Percentiles rank a stretch among this genome's conserved stretches.
phyloP scores from a whole-genome alignment of 73 alveolate species.

The Paramecium pentaurelia region DNA sequence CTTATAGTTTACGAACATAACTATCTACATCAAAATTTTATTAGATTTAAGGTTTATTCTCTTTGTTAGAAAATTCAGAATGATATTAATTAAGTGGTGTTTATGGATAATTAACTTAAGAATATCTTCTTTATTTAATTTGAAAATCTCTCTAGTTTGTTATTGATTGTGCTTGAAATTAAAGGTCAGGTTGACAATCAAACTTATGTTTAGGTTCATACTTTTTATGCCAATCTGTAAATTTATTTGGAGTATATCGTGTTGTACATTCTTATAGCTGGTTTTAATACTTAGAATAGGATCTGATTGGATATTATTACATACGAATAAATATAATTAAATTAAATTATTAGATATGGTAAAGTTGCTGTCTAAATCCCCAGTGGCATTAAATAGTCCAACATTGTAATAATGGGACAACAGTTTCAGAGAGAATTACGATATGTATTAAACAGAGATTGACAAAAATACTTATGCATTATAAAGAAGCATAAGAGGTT shows the following conservation, averaged over 20 bases:
- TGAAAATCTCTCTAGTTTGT: neutral
- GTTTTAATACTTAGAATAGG: neutral
- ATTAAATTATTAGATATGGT: slow-evolving; percentile 1
- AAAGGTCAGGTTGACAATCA: neutral
- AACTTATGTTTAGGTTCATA: neutral
- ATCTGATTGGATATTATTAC: neutral
- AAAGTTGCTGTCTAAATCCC: slow-evolving; percentile 22
- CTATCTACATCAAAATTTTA: neutral
- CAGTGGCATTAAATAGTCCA: slow-evolving; percentile 35
- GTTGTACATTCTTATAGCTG: neutral
- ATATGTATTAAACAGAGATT: neutral
- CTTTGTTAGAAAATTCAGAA: too few relatives aligned
- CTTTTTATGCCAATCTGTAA: neutral
- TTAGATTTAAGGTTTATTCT: neutral
- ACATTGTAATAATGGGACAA: neutral
- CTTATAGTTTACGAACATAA: neutral
- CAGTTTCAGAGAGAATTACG: slow-evolving; percentile 18
- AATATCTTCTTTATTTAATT: neutral
- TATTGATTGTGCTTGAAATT: neutral
- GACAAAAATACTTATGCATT: slow-evolving; percentile 10
- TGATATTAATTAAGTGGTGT: neutral
- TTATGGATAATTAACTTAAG: neutral
- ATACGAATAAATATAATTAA: neutral
- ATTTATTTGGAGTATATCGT: neutral
- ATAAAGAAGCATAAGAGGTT: slow-evolving; percentile 14